Evolutionary conservation across 2,329 filamentous ascomycete genomes (phyloP).

Genomic region (Uncinocarpus reesii): DNA sequence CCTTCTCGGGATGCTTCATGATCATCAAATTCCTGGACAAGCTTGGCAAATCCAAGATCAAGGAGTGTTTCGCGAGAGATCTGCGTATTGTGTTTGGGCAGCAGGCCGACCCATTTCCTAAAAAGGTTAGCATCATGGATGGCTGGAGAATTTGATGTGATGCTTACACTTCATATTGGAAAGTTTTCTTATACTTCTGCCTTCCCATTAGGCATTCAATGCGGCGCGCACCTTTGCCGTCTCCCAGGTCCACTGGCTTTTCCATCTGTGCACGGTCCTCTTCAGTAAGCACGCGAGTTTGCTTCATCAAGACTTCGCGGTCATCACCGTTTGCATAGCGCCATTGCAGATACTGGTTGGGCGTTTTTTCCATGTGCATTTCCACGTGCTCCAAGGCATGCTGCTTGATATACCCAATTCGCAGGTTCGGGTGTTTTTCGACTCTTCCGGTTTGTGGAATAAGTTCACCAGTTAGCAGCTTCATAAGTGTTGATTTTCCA

Average conservation of each 20-base stretch:
- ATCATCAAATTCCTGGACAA: conserved; percentile 96
- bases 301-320: conserved; percentile 93
- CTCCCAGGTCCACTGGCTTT: conserved; percentile 71
- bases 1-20: conserved; percentile 98
- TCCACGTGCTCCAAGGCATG: conserved; percentile 98
- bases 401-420: conserved; percentile 99
- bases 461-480: conserved; percentile 85
- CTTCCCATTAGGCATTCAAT: conserved; percentile 87
- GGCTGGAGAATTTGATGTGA: not conserved
- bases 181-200: conserved; percentile 98
- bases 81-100: conserved; percentile 88
- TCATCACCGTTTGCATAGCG: conserved; percentile 95
- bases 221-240: conserved; percentile 66
- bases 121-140: conserved; percentile 21
- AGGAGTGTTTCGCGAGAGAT: conserved; percentile 85
- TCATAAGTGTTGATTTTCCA: conserved; percentile 96
- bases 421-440: conserved; percentile 96
- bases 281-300: conserved; percentile 78
- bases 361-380: conserved; percentile 98
- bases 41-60: conserved; percentile 78
- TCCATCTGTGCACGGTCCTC: conserved; percentile 86
- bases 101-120: conserved; percentile 75
- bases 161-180: conserved; percentile 87
- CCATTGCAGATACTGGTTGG: conserved; percentile 98
- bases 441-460: conserved; percentile 77